Conservation (phyloP, 129 eudicot species). For the Solidago caesia region DNA sequence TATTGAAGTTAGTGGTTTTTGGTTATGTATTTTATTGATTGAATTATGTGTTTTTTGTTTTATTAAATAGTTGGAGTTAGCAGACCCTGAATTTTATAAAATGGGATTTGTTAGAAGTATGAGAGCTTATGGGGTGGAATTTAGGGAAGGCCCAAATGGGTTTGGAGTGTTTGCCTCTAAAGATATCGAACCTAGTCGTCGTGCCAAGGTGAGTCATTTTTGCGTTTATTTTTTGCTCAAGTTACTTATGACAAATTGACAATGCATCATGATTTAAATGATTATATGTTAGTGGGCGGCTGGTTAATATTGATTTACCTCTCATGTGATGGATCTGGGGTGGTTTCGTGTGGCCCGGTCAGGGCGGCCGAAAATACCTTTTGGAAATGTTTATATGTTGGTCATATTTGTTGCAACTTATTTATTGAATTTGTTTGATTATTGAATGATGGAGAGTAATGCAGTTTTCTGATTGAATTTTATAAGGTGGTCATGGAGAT, state of each 20-base stretch:
- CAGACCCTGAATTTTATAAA: constrained; percentile 91
- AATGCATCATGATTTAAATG: neutral
- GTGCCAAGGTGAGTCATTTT: constrained; percentile 65
- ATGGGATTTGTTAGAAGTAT: constrained; percentile 86
- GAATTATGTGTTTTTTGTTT: neutral
- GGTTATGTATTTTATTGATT: neutral
- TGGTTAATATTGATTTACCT: too few relatives aligned
- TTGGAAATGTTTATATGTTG: neutral
- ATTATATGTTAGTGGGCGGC: too few relatives aligned
- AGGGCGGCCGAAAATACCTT: too few relatives aligned
- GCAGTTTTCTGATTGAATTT: constrained; percentile 11
- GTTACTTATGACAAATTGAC: neutral
- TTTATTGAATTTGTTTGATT: constrained; percentile 1
- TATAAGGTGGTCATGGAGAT: constrained; percentile 92
- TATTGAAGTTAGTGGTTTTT: neutral
- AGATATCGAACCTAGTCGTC: constrained; percentile 81
- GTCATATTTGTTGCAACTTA: constrained; percentile 2
- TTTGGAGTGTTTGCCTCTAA: constrained; percentile 87
- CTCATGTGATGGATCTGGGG: too few relatives aligned
- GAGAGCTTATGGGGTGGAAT: constrained; percentile 94
- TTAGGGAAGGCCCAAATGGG: constrained; percentile 95
- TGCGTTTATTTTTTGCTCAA: neutral
- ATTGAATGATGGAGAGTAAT: neutral
- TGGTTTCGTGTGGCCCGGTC: too few relatives aligned
- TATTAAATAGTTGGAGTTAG: constrained; percentile 68